Evolutionary conservation across 2,329 filamentous ascomycete species (phyloP).

Genomic region (Penicillium concentricum): DNA sequence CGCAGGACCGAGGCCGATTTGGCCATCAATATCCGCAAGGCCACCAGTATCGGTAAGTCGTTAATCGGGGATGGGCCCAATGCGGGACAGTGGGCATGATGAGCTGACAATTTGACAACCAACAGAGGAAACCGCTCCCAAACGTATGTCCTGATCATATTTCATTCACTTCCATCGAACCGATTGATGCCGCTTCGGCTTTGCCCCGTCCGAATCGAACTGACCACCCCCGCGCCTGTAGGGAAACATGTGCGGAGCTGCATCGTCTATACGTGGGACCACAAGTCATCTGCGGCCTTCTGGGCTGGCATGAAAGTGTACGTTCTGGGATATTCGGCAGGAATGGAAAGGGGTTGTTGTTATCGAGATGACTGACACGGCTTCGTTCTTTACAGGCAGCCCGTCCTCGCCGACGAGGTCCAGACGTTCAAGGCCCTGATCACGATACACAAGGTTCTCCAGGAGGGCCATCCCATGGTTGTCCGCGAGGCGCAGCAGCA

Average conservation of each 20-base stretch:
- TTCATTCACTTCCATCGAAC: constrained; percentile 3
- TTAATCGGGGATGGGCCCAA: constrained; percentile 1
- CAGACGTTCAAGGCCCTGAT: constrained; percentile 99
- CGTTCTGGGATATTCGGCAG: constrained; percentile 36
- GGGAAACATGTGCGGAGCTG: constrained; percentile 95
- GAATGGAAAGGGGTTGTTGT: neutral
- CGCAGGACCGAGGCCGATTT: constrained; percentile 62
- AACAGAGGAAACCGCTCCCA: constrained; percentile 64
- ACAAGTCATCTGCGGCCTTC: constrained; percentile 91
- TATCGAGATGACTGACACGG: constrained; percentile 10
- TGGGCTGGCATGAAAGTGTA: constrained; percentile 99
- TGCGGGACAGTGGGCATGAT: constrained; percentile 2
- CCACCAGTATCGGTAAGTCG: constrained; percentile 58
- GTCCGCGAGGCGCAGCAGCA: constrained; percentile 87
- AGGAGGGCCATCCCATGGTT: constrained; percentile 88
- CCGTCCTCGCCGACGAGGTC: constrained; percentile 96
- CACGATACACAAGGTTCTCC: constrained; percentile 94
- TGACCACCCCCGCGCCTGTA: constrained; percentile 27
- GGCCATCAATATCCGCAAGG: constrained; percentile 66
- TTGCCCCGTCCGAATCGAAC: neutral
- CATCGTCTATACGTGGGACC: constrained; percentile 99
- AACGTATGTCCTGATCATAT: constrained; percentile 49
- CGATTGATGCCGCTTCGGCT: constrained; percentile 9
- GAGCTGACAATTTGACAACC: constrained; percentile 20
- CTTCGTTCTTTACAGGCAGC: constrained; percentile 61